Base-by-base conservation (phyloP, 192 early-diverging fungal species). In the Pilobolus umbonatus region DNA sequence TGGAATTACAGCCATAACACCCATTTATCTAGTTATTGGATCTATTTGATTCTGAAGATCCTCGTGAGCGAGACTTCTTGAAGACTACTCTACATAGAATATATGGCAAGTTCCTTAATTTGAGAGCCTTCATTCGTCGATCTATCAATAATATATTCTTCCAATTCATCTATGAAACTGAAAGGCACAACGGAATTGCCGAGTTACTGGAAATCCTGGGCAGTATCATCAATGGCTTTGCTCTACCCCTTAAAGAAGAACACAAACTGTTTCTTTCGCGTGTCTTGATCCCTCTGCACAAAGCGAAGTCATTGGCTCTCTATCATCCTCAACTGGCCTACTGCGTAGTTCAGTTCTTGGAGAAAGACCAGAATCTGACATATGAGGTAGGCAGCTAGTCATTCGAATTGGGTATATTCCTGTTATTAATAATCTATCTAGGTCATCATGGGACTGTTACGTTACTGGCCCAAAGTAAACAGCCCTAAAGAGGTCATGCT, bases 401-500 rank as follows among this genome's bases (percentile, higher is more conserved):
- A 2, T 17, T 4, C 17, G 31, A 56, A 15, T 3, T 14, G 32
- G 26, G 4, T 40, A 35, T 4, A 31, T 26, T 28, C 32, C 30
- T 15, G 22, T 32, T 31, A 10, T 74, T 40, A 31, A 2, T 10
- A 50, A 2, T 19, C 31, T 22, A 3, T 22, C 14, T 6, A 67
- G 65, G 61, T 69, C 55, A 84, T 94, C 5, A 75, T 88, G 15
- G 86, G 88, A 11, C 71, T 95, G 53, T 69, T 95, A 56, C 84
- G 91, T 34, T 94, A 78, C 70, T 95, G 93, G 93, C 93, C 93
- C 55, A 95, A 94, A 73, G 86, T 94, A 29, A 95, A 94, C 75
- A 88, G 86, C 53, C 88, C 91, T 17, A 95, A 95, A 70, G 93
- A 95, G 71, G 87, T 95, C 64, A 94, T 95, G 92, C 94, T 92